These are phyloP conservation scores for Trichoderma arundinaceum DNA, from an alignment of 2,329 filamentous ascomycete species.

Conservation along the genomic window DNA sequence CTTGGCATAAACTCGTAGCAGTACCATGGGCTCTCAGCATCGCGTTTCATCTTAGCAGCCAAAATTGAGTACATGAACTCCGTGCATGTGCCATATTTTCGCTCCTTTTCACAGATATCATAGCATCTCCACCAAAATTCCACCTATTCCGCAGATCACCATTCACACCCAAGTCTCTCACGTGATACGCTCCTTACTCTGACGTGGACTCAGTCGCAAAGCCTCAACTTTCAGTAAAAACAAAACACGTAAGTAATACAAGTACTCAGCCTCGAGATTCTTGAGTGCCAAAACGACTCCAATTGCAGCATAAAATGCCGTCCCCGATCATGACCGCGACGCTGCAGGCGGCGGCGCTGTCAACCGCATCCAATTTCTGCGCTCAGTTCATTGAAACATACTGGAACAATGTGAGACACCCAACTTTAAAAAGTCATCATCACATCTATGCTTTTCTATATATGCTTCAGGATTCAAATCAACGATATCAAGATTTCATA, in stretches of 20 bases:
- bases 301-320: conserved; percentile 45
- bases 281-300: not conserved
- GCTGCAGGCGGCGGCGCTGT: conserved; percentile 58
- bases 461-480: too few relatives aligned
- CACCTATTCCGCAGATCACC: conserved; percentile 14
- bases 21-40: too few relatives aligned
- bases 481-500: not conserved
- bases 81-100: not conserved
- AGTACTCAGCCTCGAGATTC: not conserved
- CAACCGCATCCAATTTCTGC: conserved; percentile 59
- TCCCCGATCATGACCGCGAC: conserved; percentile 60
- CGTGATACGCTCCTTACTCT: conserved; percentile 18
- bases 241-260: not conserved
- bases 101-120: not conserved
- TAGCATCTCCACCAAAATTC: conserved; percentile 24
- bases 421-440: not conserved
- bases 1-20: too few relatives aligned
- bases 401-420: conserved; percentile 47
- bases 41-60: too few relatives aligned
- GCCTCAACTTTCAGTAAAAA: not conserved
- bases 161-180: conserved; percentile 2
- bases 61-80: too few relatives aligned
- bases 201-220: conserved; percentile 2
- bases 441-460: not conserved
- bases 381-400: conserved; percentile 61